phyloP scores from a whole-genome alignment of 331 rosid genomes.

The Phaseolus coccineus region DNA sequence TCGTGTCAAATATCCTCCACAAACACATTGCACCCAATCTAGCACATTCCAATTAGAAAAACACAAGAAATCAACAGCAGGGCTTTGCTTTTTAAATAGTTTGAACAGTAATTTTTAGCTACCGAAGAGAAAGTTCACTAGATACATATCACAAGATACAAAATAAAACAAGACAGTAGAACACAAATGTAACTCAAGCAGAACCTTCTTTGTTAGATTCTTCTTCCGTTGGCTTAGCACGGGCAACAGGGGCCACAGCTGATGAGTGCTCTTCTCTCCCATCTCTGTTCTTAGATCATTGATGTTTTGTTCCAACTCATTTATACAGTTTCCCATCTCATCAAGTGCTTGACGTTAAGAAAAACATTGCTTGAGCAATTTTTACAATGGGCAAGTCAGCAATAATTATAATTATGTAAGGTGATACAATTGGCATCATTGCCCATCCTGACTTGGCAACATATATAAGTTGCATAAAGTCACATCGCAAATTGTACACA shows the following conservation, averaged over 20 bases:
- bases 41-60: not conserved
- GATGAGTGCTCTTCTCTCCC: conserved; percentile 76
- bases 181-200: conserved; percentile 43
- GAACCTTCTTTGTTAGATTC: conserved; percentile 65
- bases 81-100: not conserved
- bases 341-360: conserved; percentile 75
- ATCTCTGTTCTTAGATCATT: conserved; percentile 75
- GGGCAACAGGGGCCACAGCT: conserved; percentile 52
- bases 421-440: not conserved
- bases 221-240: conserved; percentile 56
- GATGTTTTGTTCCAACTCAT: conserved; percentile 80
- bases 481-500: conserved; percentile 11
- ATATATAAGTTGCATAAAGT: not conserved
- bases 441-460: conserved; percentile 3
- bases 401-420: not conserved
- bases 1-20: conserved; percentile 4
- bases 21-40: not conserved
- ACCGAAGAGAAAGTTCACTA: conserved; percentile 26
- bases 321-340: conserved; percentile 84
- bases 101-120: conserved; percentile 32
- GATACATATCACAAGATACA: conserved; percentile 1
- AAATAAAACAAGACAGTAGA: not conserved
- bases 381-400: conserved; percentile 6
- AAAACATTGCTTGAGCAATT: conserved; percentile 42
- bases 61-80: not conserved